Percentiles rank a stretch among this genome's conserved stretches.
Conservation (phyloP, 495 filamentous ascomycete species). For the Oleoguttula mirabilis region DNA sequence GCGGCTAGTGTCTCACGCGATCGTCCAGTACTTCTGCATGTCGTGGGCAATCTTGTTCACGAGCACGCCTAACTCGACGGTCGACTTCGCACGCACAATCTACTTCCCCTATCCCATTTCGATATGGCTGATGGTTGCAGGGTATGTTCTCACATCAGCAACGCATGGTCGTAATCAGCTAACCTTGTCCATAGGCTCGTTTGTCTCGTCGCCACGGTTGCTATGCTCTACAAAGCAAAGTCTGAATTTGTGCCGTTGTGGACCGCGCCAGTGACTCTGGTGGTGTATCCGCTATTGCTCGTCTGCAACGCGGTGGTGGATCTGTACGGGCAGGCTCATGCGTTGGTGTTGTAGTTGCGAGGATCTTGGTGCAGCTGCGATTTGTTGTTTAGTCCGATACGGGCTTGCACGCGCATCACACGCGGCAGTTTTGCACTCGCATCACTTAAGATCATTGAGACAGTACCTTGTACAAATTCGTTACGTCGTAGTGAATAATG, state of each 20-base stretch:
- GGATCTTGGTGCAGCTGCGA: no score
- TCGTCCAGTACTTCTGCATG: conserved; percentile 5
- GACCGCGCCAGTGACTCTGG: not conserved
- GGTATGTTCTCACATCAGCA: conserved; percentile 2
- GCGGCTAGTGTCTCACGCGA: conserved; percentile 1
- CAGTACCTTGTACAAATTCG: no score
- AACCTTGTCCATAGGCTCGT: not conserved
- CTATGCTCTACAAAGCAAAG: conserved; percentile 1
- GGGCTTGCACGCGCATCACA: no score
- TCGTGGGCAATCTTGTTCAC: conserved; percentile 1
- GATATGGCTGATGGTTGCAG: conserved; percentile 4
- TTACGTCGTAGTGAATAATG: no score
- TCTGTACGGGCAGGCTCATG: conserved; percentile 2
- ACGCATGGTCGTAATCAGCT: no score
- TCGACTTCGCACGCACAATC: conserved; percentile 1
- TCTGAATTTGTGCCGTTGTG: conserved; percentile 7
- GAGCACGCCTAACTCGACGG: not conserved
- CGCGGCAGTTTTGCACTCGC: no score
- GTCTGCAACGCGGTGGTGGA: not conserved
- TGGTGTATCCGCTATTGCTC: conserved; percentile 1
- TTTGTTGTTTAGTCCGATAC: no score
- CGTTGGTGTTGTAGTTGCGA: not conserved
- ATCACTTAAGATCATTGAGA: no score
- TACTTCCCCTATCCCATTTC: conserved; percentile 6
- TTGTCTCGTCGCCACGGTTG: conserved; percentile 1